These are phyloP conservation scores for Asterochloris erici DNA, from an alignment of 139 green algal species.

Conservation along the genomic window DNA sequence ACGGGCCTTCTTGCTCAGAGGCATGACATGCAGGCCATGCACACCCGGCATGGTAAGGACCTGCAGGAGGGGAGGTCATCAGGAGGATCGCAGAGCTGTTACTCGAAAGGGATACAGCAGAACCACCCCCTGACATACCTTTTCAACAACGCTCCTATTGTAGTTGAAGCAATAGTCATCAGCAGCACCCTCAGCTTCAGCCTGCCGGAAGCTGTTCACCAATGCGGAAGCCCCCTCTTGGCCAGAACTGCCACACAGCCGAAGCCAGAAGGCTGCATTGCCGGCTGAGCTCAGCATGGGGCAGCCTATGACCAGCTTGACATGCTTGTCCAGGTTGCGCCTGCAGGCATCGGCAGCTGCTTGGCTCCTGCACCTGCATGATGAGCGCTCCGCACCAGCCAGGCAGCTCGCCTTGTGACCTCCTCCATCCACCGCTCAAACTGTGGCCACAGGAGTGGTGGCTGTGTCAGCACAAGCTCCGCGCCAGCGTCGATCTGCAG, in stretches of 20 bases:
- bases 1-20: conserved; percentile 48
- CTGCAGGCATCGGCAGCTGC: not conserved
- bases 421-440: conserved; percentile 54
- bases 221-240: conserved; percentile 19
- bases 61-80: conserved; percentile 13
- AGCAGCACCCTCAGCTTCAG: conserved; percentile 5
- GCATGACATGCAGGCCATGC: conserved; percentile 68
- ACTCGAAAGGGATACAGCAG: not conserved
- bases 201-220: conserved; percentile 23
- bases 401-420: conserved; percentile 20
- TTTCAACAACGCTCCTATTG: conserved; percentile 37
- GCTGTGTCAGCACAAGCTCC: conserved; percentile 69
- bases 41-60: conserved; percentile 43
- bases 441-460: conserved; percentile 52
- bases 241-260: conserved; percentile 36
- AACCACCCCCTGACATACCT: conserved; percentile 8
- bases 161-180: conserved; percentile 15
- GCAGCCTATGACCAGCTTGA: conserved; percentile 55
- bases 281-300: conserved; percentile 46
- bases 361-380: not conserved
- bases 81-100: not conserved
- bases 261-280: conserved; percentile 68
- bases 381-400: not conserved
- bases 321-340: not conserved
- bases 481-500: conserved; percentile 58